Conservation (phyloP, 352 stramenopile species). For the Globisporangium cederbergense region DNA sequence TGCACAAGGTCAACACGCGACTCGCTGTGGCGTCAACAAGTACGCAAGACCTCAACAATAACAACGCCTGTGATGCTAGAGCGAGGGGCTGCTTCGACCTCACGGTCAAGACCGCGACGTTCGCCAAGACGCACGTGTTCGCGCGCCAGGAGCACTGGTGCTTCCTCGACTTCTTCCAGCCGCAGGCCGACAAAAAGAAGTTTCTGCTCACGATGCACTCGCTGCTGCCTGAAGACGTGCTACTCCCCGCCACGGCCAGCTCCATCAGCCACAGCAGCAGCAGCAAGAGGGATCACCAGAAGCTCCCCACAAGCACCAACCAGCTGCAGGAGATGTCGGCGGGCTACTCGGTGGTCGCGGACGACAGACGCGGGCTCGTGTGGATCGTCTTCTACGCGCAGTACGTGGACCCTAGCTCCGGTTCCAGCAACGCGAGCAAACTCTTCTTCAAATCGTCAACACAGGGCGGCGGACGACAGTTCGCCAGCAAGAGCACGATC, state of each 20-base stretch:
- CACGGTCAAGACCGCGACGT: slow-evolving; percentile 44
- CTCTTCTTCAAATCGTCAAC: not conserved
- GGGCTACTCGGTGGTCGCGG: slow-evolving; percentile 19
- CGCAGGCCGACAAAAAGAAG: slow-evolving; percentile 12
- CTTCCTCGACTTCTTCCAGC: slow-evolving; percentile 32
- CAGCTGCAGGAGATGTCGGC: slow-evolving; percentile 19
- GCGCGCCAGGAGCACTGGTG: slow-evolving; percentile 47
- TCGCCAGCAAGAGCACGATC: slow-evolving; percentile 15
- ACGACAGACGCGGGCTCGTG: slow-evolving; percentile 18
- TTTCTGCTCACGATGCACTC: slow-evolving; percentile 40
- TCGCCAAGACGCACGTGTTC: slow-evolving; percentile 43
- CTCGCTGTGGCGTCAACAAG: not conserved
- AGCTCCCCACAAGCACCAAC: slow-evolving; percentile 11
- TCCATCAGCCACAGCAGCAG: slow-evolving; percentile 19
- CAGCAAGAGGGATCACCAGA: slow-evolving; percentile 7
- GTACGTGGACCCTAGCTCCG: not conserved
- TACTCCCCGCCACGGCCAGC: slow-evolving; percentile 23
- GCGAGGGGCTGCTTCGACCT: slow-evolving; percentile 14
- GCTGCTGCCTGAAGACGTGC: slow-evolving; percentile 37
- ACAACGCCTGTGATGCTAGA: not conserved
- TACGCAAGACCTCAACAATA: not conserved
- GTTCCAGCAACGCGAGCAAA: not conserved
- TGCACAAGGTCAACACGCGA: slow-evolving; percentile 25
- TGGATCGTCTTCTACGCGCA: slow-evolving; percentile 18
- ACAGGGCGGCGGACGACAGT: not conserved